Percentiles rank a stretch among this genome's conserved stretches.
These are phyloP conservation scores for Penicillium sclerotiorum DNA, from an alignment of 2,329 filamentous ascomycete genomes.

Conservation along the genomic window DNA sequence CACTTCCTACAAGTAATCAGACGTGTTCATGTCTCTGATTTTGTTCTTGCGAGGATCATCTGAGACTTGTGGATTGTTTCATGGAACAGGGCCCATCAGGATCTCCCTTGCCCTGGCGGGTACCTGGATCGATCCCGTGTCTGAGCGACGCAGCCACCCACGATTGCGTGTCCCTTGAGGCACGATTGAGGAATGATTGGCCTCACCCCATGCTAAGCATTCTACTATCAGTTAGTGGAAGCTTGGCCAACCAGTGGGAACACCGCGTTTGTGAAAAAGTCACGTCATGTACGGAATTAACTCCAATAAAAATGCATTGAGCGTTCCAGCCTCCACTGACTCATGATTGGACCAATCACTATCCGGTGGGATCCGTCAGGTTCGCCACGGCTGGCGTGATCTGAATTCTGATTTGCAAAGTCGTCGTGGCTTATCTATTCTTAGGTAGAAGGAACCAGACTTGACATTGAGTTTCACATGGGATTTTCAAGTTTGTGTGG, in stretches of 20 bases:
- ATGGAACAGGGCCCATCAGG: background rate
- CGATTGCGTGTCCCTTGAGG: slow-evolving; percentile 20
- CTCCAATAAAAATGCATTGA: too few species aligned
- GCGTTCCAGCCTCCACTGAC: too few species aligned
- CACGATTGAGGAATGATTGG: too few species aligned
- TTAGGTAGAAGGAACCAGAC: slow-evolving; percentile 12
- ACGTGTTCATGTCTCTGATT: too few species aligned
- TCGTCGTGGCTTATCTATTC: slow-evolving; percentile 21
- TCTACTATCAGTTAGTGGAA: slow-evolving; percentile 11
- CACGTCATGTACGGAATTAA: slow-evolving; percentile 25
- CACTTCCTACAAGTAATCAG: too few species aligned
- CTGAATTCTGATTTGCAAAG: background rate
- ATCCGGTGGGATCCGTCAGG: slow-evolving; percentile 3
- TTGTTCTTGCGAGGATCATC: background rate
- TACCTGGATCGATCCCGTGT: slow-evolving; percentile 5
- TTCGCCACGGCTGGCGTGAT: slow-evolving; percentile 26
- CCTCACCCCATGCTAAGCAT: slow-evolving; percentile 22
- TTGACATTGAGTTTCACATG: background rate
- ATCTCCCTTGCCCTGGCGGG: slow-evolving; percentile 1
- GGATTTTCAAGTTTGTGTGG: background rate
- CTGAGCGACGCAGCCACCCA: slow-evolving; percentile 18
- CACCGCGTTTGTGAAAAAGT: background rate
- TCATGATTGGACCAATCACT: slow-evolving; percentile 21
- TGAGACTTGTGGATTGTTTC: too few species aligned
- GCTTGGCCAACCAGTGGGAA: slow-evolving; percentile 15